Evolutionary conservation across 345 rosid genomes (phyloP).

Genomic region (Melastoma malabathricum): DNA sequence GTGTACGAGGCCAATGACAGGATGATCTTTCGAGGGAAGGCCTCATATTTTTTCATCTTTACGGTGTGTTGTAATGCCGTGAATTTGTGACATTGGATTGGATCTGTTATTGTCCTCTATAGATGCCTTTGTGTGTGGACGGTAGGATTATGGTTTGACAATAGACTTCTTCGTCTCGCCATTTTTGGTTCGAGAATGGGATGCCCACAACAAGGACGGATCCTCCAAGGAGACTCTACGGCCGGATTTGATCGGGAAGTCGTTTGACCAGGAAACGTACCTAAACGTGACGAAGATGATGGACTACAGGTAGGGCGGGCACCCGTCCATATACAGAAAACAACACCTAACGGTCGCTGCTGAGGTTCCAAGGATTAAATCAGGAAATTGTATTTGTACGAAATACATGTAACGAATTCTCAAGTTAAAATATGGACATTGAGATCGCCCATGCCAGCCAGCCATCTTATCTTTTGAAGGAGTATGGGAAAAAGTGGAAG

Average conservation of each 20-base stretch:
- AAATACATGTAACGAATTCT: too few relatives aligned
- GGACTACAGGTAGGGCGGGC: slow-evolving; percentile 82
- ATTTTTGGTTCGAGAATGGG: slow-evolving; percentile 94
- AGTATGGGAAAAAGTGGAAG: too few relatives aligned
- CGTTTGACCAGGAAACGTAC: slow-evolving; percentile 60
- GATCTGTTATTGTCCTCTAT: too few relatives aligned
- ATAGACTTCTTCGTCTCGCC: slow-evolving; percentile 86
- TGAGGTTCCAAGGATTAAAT: slow-evolving; percentile 38
- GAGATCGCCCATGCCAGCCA: too few relatives aligned
- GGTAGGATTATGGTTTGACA: slow-evolving; percentile 57
- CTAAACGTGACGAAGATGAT: slow-evolving; percentile 74
- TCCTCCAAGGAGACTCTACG: slow-evolving; percentile 64
- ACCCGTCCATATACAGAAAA: slow-evolving; percentile 75
- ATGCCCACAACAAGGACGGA: slow-evolving; percentile 42
- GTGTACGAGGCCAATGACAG: slow-evolving; percentile 77
- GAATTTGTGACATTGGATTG: too few relatives aligned
- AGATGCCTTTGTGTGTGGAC: too few relatives aligned
- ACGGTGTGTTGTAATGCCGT: too few relatives aligned
- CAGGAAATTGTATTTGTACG: too few relatives aligned
- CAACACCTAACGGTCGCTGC: slow-evolving; percentile 30
- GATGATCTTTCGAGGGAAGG: slow-evolving; percentile 60
- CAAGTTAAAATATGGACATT: too few relatives aligned
- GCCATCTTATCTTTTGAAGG: too few relatives aligned
- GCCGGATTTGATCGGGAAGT: slow-evolving; percentile 71
- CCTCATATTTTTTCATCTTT: slow-evolving; percentile 71